Percentiles rank a stretch among this genome's conserved stretches.
These are phyloP conservation scores for Fonsecaea multimorphosa DNA, from an alignment of 2,329 filamentous ascomycete genomes.

Conservation along the genomic window DNA sequence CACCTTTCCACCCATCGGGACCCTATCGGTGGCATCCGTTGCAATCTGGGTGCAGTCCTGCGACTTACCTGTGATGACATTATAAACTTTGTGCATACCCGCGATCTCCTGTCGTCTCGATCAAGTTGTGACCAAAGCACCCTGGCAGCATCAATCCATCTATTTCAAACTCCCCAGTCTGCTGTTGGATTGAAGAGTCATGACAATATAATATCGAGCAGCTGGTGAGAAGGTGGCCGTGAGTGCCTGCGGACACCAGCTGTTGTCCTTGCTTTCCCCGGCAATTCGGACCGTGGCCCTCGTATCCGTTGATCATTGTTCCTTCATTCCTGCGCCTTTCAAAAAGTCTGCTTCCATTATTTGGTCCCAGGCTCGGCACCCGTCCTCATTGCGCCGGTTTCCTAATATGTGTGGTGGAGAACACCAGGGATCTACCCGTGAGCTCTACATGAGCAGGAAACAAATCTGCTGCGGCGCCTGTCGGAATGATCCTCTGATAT, in stretches of 20 bases:
- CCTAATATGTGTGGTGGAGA: constrained; percentile 18
- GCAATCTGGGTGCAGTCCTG: neutral
- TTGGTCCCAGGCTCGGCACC: neutral
- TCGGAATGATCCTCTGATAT: constrained; percentile 13
- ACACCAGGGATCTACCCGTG: neutral
- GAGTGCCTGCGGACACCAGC: neutral
- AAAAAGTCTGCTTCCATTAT: neutral
- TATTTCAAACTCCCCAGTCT: neutral
- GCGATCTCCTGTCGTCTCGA: neutral
- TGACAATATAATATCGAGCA: neutral
- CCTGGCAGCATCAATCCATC: neutral
- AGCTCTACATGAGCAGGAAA: constrained; percentile 13
- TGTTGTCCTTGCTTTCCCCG: neutral
- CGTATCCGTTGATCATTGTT: neutral
- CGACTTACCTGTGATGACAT: neutral
- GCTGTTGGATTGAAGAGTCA: neutral
- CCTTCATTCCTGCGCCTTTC: neutral
- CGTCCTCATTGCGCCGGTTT: neutral
- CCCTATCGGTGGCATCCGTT: constrained; percentile 6
- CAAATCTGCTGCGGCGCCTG: constrained; percentile 1
- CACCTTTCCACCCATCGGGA: neutral
- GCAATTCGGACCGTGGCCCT: neutral
- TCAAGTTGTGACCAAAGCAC: neutral
- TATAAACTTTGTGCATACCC: constrained; percentile 1
- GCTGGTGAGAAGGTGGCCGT: neutral